A percentile compares a stretch with the other conserved stretches of the same genome.
Evolutionary conservation across 768 basidiomycete genomes (phyloP).

Genomic region (Leucosporidium creatinivorum): DNA sequence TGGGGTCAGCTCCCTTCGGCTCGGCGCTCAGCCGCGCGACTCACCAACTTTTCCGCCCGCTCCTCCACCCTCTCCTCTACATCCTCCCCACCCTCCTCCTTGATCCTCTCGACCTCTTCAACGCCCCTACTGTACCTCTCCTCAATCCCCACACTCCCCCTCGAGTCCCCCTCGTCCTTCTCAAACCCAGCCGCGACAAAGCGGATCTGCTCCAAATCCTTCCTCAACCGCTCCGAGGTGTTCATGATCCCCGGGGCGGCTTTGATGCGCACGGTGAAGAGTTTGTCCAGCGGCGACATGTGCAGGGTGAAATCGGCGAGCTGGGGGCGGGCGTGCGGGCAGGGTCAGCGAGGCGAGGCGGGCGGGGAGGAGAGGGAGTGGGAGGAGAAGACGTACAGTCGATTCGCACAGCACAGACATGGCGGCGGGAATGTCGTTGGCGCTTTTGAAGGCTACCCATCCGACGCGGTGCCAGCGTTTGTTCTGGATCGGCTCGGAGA

Average conservation of each 20-base stretch:
- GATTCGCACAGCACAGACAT: conserved; percentile 70
- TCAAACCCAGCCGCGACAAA: conserved; percentile 64
- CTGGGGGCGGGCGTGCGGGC: conserved; percentile 45
- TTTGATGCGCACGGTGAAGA: conserved; percentile 49
- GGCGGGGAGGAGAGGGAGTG: not conserved
- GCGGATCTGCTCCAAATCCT: conserved; percentile 71
- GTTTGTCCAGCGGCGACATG: conserved; percentile 45
- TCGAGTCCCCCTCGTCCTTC: conserved; percentile 47
- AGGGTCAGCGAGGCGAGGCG: conserved; percentile 1
- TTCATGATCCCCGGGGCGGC: conserved; percentile 75
- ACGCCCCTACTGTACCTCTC: conserved; percentile 40
- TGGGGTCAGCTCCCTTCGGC: conserved; percentile 14
- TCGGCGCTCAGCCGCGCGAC: too few species aligned
- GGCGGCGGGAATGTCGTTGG: conserved; percentile 68
- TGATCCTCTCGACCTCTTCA: not conserved
- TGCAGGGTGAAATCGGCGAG: conserved; percentile 93
- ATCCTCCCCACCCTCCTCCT: not conserved
- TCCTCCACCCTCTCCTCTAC: not conserved
- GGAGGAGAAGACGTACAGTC: conserved; percentile 53
- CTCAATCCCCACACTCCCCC: conserved; percentile 52
- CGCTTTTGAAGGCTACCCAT: conserved; percentile 80
- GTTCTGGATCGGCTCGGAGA: conserved; percentile 87
- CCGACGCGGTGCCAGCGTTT: conserved; percentile 90
- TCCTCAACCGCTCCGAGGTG: conserved; percentile 67
- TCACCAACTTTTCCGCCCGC: too few species aligned